Evolutionary conservation across 768 basidiomycete genomes (phyloP).

Genomic region (Phylloporus rhodoxanthus): DNA sequence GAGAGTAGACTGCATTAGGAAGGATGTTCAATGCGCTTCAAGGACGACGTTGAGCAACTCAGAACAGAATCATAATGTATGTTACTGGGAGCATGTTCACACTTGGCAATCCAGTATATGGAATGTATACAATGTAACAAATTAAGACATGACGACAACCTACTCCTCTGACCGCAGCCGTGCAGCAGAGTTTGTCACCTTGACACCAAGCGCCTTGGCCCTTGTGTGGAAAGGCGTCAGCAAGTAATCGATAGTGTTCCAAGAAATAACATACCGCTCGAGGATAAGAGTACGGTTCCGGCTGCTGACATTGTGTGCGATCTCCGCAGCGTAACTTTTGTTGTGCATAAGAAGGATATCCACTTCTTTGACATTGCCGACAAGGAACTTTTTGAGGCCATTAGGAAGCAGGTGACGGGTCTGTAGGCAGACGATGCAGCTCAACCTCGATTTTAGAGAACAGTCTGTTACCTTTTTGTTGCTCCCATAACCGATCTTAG

Average conservation of each 20-base stretch:
- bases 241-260: not conserved
- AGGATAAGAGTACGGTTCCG: slow-evolving; percentile 90
- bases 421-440: slow-evolving; percentile 30
- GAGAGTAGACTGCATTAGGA: slow-evolving; percentile 24
- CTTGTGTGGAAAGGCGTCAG: slow-evolving; percentile 34
- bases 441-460: not conserved
- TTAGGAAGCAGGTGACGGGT: slow-evolving; percentile 95
- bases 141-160: slow-evolving; percentile 36
- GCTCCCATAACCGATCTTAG: slow-evolving; percentile 80
- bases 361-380: slow-evolving; percentile 89
- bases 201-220: slow-evolving; percentile 81
- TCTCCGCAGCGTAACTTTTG: slow-evolving; percentile 91
- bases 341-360: slow-evolving; percentile 98
- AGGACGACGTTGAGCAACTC: no score
- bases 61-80: no score
- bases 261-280: slow-evolving; percentile 55
- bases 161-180: slow-evolving; percentile 94
- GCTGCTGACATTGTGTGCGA: slow-evolving; percentile 94
- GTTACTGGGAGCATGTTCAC: not conserved
- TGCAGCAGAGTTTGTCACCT: slow-evolving; percentile 90
- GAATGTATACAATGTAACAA: slow-evolving; percentile 39
- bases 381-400: slow-evolving; percentile 92
- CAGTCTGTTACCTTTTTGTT: slow-evolving; percentile 64
- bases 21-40: no score
- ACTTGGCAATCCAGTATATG: slow-evolving; percentile 42